Base-by-base conservation (phyloP, 129 eudicot genomes). In the Escallonia rubra region DNA sequence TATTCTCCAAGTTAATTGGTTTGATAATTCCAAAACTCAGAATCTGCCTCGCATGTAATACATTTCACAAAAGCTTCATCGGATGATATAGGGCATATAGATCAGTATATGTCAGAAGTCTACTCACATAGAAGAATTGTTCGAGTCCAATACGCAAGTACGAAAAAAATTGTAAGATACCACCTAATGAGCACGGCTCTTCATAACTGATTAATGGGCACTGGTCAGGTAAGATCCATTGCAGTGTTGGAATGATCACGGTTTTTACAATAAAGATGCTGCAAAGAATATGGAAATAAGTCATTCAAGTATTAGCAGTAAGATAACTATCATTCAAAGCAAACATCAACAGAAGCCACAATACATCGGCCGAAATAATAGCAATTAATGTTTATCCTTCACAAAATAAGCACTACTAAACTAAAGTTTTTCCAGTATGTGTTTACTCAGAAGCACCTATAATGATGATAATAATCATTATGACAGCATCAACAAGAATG, bases 101-200 rank as follows among this genome's bases (percentile, higher is more conserved):
- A 48, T 63, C 50, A 61, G 52, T 47, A 47, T 8, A 59, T 52
- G 40, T 40, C 23, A 59, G 50, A 60, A 53, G 65, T 48, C 15
- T 68, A 87, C 99, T 87, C 85, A 94, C 99, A 71, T 89, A 87
- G 73, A 94, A 66, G 78, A 89, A 82, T 68, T 85, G 92, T 52
- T 86, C 57, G 64, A 94, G 87, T 75, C 87, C 92, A 76, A 60
- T 62, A 53, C 96, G 90, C 74, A 84, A 65, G 73, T 74, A 64
- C 73, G 85, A 71, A 75, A 86, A 87, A 66, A 89, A 72, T 71
- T 76, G 81, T 70, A 77, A 73, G 62, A 85, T 76, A 74, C 80
- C 78, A 72, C 80, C 84, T 69, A 59, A 64, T n/a, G 63, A 68
- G 71, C 96, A 94, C 45, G 55, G 51, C 65, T 86, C 88, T 77